These are phyloP conservation scores for Purpureocillium takamizusanense DNA, from an alignment of 2,329 filamentous ascomycete species.

Conservation along the genomic window DNA sequence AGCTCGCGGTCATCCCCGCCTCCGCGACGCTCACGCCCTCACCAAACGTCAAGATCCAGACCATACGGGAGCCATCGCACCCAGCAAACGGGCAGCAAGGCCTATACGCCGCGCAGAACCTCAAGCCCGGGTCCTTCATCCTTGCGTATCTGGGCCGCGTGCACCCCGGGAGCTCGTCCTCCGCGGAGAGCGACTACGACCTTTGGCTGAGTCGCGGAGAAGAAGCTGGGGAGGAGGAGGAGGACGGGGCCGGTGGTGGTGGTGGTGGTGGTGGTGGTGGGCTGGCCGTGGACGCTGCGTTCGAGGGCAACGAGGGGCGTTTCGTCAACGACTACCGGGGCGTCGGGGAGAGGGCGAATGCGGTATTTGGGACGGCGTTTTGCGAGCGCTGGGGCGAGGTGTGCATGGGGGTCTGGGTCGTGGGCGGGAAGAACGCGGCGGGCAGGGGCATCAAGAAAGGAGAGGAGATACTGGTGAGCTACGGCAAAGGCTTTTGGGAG, in stretches of 20 bases:
- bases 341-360: constrained; percentile 42
- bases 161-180: constrained; percentile 29
- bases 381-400: constrained; percentile 40
- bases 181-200: constrained; percentile 45
- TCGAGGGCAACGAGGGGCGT: constrained; percentile 52
- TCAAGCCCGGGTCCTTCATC: constrained; percentile 46
- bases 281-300: constrained; percentile 51
- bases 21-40: constrained; percentile 32
- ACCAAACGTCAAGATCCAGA: constrained; percentile 42
- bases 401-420: constrained; percentile 50
- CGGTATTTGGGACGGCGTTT: constrained; percentile 52
- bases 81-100: constrained; percentile 51
- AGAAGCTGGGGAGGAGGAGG: too few species aligned
- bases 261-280: constrained; percentile 3
- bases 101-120: constrained; percentile 47
- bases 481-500: constrained; percentile 60
- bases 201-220: constrained; percentile 50
- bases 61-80: constrained; percentile 40
- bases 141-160: constrained; percentile 54
- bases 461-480: constrained; percentile 57
- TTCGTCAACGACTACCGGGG: constrained; percentile 62
- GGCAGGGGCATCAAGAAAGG: constrained; percentile 37
- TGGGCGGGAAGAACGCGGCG: constrained; percentile 22
- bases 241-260: too few species aligned
- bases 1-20: constrained; percentile 13